Conservation (phyloP, 2,329 filamentous ascomycete species). For the Diplodia scrobiculata region DNA sequence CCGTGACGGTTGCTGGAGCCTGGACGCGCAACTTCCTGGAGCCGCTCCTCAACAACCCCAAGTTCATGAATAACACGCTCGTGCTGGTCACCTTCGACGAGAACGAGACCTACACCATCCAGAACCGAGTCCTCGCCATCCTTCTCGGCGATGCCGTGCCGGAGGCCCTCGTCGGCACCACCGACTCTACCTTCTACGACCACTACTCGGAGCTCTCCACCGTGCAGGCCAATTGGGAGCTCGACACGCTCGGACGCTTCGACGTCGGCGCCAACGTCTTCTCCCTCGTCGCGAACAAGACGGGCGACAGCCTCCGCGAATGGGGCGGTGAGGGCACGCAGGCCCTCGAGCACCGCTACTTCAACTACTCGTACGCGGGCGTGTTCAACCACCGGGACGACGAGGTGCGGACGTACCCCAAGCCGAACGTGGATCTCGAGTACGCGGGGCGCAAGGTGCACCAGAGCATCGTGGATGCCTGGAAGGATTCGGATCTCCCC, state of each 20-base stretch:
- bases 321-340: constrained; percentile 32
- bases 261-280: constrained; percentile 54
- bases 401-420: constrained; percentile 36
- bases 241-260: constrained; percentile 51
- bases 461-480: constrained; percentile 35
- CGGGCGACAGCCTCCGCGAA: constrained; percentile 38
- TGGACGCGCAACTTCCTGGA: constrained; percentile 71
- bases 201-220: constrained; percentile 52
- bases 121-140: constrained; percentile 70
- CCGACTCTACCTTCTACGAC: constrained; percentile 62
- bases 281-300: constrained; percentile 42
- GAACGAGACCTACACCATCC: constrained; percentile 66
- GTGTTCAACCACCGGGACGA: constrained; percentile 38
- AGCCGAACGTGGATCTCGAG: constrained; percentile 37
- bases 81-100: constrained; percentile 79
- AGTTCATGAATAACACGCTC: constrained; percentile 75
- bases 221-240: constrained; percentile 51
- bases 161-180: constrained; percentile 63
- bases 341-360: constrained; percentile 39
- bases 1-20: constrained; percentile 66
- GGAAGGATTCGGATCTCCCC: constrained; percentile 35
- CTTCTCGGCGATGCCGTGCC: constrained; percentile 76
- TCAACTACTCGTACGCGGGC: constrained; percentile 41
- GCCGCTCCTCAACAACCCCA: constrained; percentile 67
- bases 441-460: constrained; percentile 38